Evolutionary conservation across 495 filamentous ascomycete genomes (phyloP), one percentile per base, ranked within the genome.

Genomic region (Copromyces sp.): DNA sequence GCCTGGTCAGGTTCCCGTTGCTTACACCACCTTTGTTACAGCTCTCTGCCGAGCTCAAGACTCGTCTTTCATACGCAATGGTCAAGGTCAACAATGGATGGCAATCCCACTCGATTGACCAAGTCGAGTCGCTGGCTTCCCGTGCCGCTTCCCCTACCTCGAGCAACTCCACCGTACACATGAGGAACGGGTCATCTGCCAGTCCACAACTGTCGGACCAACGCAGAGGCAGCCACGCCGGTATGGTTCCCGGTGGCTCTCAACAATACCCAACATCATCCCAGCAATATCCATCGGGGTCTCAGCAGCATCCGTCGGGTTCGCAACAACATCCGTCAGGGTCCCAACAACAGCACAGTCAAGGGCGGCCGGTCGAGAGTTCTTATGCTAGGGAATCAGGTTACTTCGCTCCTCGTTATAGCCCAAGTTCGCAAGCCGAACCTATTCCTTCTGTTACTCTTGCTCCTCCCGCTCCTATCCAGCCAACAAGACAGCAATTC

Each of bases 51-150:
- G 89, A 93, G 77, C 86, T 98, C 35, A 90, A 89, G 74, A 87
- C 93, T 8, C 91, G 93, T 69, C 84, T 98, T 14, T 92, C 92
- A 7, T 96, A 97, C 80, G 94, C 93, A 42, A 93, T 95, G 83
- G 87, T 94, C 76, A 97, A 97, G 79, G 90, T 98, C 45, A 90
- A 95, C 81, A 89, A 95, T 79, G 93, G 91, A 69, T 93, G 93
- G 86, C 90, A 95, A 82, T 86, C 87, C 14, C 88, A 88, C 73
- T 87, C 85, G 38, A 85, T 92, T 70, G 87, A 89, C 68, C 89
- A 94, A 73, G 84, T 92, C n/a, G 90, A 94, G 77, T 84, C 88
- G 16, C 82, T 91, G 35, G 85, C 90, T 29, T 89, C 90, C 4
- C 89, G 90, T 71, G 86, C 83, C 45, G 83, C 80, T 39, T 89